Percentiles rank a stretch among this genome's conserved stretches.
These are phyloP conservation scores for Penicillium sp. DNA, from an alignment of 2,329 filamentous ascomycete genomes.

Conservation along the genomic window DNA sequence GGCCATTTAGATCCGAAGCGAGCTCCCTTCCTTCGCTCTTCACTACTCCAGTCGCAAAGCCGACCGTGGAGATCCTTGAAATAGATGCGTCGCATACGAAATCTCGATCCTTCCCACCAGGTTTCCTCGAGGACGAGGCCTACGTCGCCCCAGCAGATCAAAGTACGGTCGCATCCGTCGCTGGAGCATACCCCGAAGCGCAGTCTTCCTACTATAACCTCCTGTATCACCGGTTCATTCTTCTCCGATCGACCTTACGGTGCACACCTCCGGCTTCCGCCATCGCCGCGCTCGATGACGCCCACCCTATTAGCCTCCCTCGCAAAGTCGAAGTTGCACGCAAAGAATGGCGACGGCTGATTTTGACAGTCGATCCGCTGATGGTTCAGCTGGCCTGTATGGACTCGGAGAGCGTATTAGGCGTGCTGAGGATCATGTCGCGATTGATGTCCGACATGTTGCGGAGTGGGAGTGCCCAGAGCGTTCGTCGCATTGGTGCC, in stretches of 20 bases:
- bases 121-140: slow-evolving; percentile 71
- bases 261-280: slow-evolving; percentile 49
- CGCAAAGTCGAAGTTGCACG: slow-evolving; percentile 49
- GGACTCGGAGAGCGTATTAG: slow-evolving; percentile 58
- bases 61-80: background rate
- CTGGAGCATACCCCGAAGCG: slow-evolving; percentile 42
- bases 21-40: slow-evolving; percentile 65
- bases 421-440: slow-evolving; percentile 57
- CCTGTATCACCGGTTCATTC: slow-evolving; percentile 59
- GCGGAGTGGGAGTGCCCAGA: slow-evolving; percentile 53
- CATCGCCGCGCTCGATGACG: slow-evolving; percentile 49
- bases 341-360: slow-evolving; percentile 50
- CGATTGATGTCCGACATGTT: slow-evolving; percentile 58
- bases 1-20: slow-evolving; percentile 62
- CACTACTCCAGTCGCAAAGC: slow-evolving; percentile 51
- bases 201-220: slow-evolving; percentile 62
- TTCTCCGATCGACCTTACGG: slow-evolving; percentile 59
- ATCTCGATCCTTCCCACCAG: slow-evolving; percentile 49
- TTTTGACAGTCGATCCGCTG: slow-evolving; percentile 42
- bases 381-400: slow-evolving; percentile 49
- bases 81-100: background rate
- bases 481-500: slow-evolving; percentile 62
- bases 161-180: slow-evolving; percentile 25
- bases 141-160: slow-evolving; percentile 61
- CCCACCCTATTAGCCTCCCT: slow-evolving; percentile 50